Base-by-base conservation (phyloP, 257 asterid genomes). In the Fraxinus excelsior region DNA sequence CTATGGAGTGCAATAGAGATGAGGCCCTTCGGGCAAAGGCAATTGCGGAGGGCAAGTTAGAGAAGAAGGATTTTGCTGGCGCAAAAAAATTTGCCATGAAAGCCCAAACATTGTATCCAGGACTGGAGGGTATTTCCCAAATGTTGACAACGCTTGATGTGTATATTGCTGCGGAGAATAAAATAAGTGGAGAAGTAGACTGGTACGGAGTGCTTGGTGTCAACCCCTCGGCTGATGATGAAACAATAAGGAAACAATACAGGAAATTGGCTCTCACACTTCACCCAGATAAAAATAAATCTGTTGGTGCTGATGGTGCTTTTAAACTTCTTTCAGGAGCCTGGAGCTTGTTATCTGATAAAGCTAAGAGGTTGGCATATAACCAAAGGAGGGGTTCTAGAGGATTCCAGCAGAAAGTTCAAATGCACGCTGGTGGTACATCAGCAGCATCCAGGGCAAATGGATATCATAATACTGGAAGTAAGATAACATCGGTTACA, bases 1-100 rank as follows among this genome's bases (percentile, higher is more conserved):
- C 35, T 25, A 92, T 90, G 97, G 97, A 92, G 80, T 92, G 97
- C 85, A 92, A 92, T 73, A 87, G 73, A 84, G 96, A 90, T 53
- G 97, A 90, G 85, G 96, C 96, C n/a, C 64, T 84, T 44, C 81
- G 97, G 42, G 93, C 96, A 35, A 90, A 83, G 81, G 16, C 74
- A 67, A 87, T 92, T 72, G 96, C 97, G 0, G 92, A 85, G 84
- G 80, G 72, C 56, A 92, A 87, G 81, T 72, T 92, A 25, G 89
- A 74, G 73, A 89, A 82, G 53, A 87, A 82, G 73, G 94, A 92
- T 76, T 90, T 81, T 49, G 81, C 81, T 25, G 92, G 89, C 28
- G 96, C 97, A 12, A 92, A 82, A 76, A 90, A 89, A 81, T 82
- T 89, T 73, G 90, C 88, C 78, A 68, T 84, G 83, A 92, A 89